phyloP scores from a whole-genome alignment of 2,329 filamentous ascomycete species.

The Penicillium verrucosum region DNA sequence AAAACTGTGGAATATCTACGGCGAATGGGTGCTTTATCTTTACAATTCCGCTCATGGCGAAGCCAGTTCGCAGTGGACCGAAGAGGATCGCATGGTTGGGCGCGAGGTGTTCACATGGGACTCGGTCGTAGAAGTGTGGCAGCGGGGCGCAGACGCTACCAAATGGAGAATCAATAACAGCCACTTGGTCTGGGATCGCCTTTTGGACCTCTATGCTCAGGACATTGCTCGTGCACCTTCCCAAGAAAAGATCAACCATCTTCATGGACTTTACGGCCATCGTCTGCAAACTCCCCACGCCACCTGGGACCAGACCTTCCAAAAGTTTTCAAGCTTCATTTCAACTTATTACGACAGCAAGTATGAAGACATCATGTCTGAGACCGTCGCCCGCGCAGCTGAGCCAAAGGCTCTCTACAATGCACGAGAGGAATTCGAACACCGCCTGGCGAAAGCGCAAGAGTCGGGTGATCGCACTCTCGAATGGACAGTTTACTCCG shows the following conservation, averaged over 20 bases:
- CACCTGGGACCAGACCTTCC: slow-evolving; percentile 58
- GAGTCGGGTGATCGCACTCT: slow-evolving; percentile 51
- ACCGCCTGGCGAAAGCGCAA: slow-evolving; percentile 50
- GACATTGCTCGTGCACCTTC: slow-evolving; percentile 50
- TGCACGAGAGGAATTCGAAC: slow-evolving; percentile 55
- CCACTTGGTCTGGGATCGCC: slow-evolving; percentile 60
- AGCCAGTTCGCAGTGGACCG: slow-evolving; percentile 45
- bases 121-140: slow-evolving; percentile 54
- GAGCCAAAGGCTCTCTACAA: slow-evolving; percentile 54
- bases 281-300: slow-evolving; percentile 58
- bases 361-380: slow-evolving; percentile 59
- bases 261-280: slow-evolving; percentile 52
- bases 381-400: slow-evolving; percentile 50
- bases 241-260: slow-evolving; percentile 47
- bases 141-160: slow-evolving; percentile 55
- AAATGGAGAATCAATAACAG: slow-evolving; percentile 61
- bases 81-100: slow-evolving; percentile 57
- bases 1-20: slow-evolving; percentile 61
- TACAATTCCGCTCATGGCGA: slow-evolving; percentile 51
- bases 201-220: slow-evolving; percentile 53
- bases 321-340: slow-evolving; percentile 58
- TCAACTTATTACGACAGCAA: slow-evolving; percentile 53
- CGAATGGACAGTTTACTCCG: slow-evolving; percentile 53
- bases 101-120: slow-evolving; percentile 59
- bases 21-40: slow-evolving; percentile 58